Evolutionary conservation across 495 filamentous ascomycete genomes (phyloP), one percentile per base, ranked within the genome.

Genomic region (Penicillium roqueforti): DNA sequence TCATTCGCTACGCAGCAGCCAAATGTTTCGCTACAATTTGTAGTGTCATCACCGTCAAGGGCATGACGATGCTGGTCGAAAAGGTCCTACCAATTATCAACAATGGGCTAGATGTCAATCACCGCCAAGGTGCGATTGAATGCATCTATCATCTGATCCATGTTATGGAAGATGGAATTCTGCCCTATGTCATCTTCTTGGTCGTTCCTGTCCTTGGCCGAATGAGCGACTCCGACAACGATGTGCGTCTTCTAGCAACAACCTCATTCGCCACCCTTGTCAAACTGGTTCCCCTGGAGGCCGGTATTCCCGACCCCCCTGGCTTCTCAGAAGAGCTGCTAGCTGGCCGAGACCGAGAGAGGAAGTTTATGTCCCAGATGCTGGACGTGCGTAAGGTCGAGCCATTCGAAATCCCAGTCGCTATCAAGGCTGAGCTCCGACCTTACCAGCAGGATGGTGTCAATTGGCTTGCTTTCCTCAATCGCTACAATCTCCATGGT

Each of bases 181-280:
- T 98, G 18, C 93, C 93, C 8, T 98, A 97, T 68, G 93, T 98
- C 51, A 97, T 98, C 60, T 97, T 98, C 83, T 82, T 98, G 50
- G 92, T 98, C 41, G 92, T 97, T n/a, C 93, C 93, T 3, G 92
- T 98, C 4, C 80, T 98, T 47, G 93, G 93, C 36, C 85, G 93
- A n/a, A 98, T 98, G 93, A 97, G 92, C 67, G 93, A 98, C 68
- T 93, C 92, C 0, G 92, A 98, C 69, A 91, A 92, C 59, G 92
- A 97, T 61, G 85, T 97, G 47, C 84, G 93, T 37, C 81, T 98
- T 20, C 87, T 98, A 51, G 92, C 93, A 3, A 98, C 93, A 0
- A 98, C 95, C 1, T 95, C 91, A 11, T 98, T 98, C 59, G 93
- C 93, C 1, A 97, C 92, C 0, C 77, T 98, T 4, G 95, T 98